phyloP scores from a whole-genome alignment of 2,329 filamentous ascomycete genomes.

The Cucurbitaria berberidis region DNA sequence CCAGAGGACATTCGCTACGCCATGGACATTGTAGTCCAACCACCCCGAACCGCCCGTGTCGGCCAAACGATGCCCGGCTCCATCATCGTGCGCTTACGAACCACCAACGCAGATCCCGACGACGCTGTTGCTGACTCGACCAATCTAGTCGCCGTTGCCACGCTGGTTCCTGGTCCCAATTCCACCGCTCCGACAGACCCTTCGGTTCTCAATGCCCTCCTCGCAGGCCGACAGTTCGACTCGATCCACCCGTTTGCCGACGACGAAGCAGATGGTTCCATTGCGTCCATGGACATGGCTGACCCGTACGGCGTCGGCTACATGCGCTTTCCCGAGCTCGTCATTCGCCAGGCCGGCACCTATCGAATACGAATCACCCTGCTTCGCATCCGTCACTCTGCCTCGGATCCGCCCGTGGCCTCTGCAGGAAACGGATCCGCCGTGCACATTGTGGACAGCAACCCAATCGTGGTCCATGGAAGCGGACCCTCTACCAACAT shows the following conservation, averaged over 20 bases:
- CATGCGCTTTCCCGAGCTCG: slow-evolving; percentile 46
- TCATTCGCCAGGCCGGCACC: slow-evolving; percentile 45
- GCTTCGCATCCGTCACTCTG: slow-evolving; percentile 39
- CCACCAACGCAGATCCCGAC: slow-evolving; percentile 38
- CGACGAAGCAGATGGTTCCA: slow-evolving; percentile 45
- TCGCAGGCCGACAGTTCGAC: slow-evolving; percentile 42
- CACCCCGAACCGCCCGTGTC: slow-evolving; percentile 41
- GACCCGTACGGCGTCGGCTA: slow-evolving; percentile 46
- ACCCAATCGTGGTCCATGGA: slow-evolving; percentile 41
- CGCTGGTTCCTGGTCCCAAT: slow-evolving; percentile 38
- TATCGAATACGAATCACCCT: slow-evolving; percentile 48
- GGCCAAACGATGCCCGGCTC: slow-evolving; percentile 41
- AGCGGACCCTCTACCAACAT: slow-evolving; percentile 23
- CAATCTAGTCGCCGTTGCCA: slow-evolving; percentile 43
- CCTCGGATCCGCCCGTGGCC: slow-evolving; percentile 32
- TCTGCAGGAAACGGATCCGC: slow-evolving; percentile 34
- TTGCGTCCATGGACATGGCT: slow-evolving; percentile 46
- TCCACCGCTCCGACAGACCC: slow-evolving; percentile 38
- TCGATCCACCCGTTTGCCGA: slow-evolving; percentile 46
- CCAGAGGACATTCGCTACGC: slow-evolving; percentile 43
- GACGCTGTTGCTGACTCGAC: slow-evolving; percentile 42
- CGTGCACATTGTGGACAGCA: slow-evolving; percentile 44
- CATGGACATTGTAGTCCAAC: slow-evolving; percentile 49
- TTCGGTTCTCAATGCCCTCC: slow-evolving; percentile 35
- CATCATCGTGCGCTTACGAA: slow-evolving; percentile 44